Evolutionary conservation across 2,329 filamentous ascomycete species (phyloP).

Genomic region (Elsinoe australis): DNA sequence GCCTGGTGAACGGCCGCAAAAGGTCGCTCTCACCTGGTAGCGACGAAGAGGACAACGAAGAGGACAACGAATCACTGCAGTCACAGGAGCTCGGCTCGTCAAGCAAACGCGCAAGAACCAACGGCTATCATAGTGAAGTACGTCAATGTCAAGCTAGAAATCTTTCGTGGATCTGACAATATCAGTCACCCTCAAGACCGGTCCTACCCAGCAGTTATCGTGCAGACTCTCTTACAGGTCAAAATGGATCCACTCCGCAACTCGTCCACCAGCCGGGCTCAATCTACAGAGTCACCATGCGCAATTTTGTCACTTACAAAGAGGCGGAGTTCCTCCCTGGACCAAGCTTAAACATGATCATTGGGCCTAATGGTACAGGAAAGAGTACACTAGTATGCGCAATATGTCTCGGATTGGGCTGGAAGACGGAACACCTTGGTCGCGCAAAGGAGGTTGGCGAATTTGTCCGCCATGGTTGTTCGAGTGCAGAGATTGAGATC

Average conservation of each 20-base stretch:
- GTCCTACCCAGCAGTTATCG: conserved; percentile 31
- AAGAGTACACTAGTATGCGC: conserved; percentile 97
- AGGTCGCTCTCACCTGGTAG: neutral
- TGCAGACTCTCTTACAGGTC: conserved; percentile 25
- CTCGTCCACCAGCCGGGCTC: conserved; percentile 59
- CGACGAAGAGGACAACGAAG: neutral
- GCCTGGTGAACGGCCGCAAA: conserved; percentile 13
- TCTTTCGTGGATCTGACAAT: neutral
- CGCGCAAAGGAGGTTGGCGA: conserved; percentile 77
- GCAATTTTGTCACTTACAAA: conserved; percentile 92
- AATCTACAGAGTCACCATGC: conserved; percentile 77
- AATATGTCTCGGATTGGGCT: conserved; percentile 87
- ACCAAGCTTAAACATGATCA: conserved; percentile 94
- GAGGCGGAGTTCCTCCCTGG: conserved; percentile 85
- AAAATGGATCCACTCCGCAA: conserved; percentile 17
- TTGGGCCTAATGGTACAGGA: conserved; percentile 95
- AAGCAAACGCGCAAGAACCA: conserved; percentile 17
- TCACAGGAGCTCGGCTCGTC: neutral
- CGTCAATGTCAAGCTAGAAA: neutral
- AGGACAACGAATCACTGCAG: neutral
- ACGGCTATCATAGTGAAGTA: conserved; percentile 11
- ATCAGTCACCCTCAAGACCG: conserved; percentile 16
- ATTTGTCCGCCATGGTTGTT: conserved; percentile 84
- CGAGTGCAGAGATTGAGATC: conserved; percentile 76
- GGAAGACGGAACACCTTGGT: conserved; percentile 71